Percentiles rank a stretch among this genome's conserved stretches.
Conservation (phyloP, 1,284 basidiomycete species). For the Taiwanofungus camphoratus region DNA sequence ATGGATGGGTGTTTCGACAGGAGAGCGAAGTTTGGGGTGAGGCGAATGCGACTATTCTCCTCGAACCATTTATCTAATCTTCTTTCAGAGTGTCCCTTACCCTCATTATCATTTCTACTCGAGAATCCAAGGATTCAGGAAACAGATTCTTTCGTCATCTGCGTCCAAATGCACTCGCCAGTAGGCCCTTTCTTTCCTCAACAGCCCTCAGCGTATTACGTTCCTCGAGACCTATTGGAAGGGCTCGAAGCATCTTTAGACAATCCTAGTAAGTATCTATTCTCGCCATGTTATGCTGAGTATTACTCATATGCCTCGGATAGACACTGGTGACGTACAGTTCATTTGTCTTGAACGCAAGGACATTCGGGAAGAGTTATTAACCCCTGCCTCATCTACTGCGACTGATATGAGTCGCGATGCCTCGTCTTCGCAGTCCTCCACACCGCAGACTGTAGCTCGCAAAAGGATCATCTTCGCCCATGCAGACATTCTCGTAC, state of each 20-base stretch:
- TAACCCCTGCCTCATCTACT: constrained; percentile 19
- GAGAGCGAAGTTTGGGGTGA: constrained; percentile 70
- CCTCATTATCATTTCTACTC: constrained; percentile 54
- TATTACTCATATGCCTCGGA: constrained; percentile 6
- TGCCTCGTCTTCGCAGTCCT: constrained; percentile 38
- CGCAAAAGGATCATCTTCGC: constrained; percentile 74
- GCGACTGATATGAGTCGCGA: constrained; percentile 26
- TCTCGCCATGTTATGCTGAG: constrained; percentile 9
- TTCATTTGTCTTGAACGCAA: constrained; percentile 69
- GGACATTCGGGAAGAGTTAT: constrained; percentile 21
- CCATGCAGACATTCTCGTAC: constrained; percentile 70
- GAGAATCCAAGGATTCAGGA: constrained; percentile 51
- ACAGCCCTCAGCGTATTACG: constrained; percentile 59
- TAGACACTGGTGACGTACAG: constrained; percentile 49
- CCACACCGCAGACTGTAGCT: constrained; percentile 41
- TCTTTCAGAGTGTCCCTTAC: constrained; percentile 55
- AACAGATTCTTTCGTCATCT: constrained; percentile 63
- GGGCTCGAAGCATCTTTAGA: constrained; percentile 59
- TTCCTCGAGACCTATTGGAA: constrained; percentile 56
- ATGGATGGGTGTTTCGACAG: constrained; percentile 59
- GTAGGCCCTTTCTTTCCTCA: constrained; percentile 60
- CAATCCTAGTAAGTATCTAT: constrained; percentile 47
- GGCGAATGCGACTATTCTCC: constrained; percentile 11
- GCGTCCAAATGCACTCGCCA: constrained; percentile 66
- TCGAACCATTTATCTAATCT: not conserved